Base-by-base conservation (phyloP, 2,329 filamentous ascomycete species). In the Xylaria hypoxylon region DNA sequence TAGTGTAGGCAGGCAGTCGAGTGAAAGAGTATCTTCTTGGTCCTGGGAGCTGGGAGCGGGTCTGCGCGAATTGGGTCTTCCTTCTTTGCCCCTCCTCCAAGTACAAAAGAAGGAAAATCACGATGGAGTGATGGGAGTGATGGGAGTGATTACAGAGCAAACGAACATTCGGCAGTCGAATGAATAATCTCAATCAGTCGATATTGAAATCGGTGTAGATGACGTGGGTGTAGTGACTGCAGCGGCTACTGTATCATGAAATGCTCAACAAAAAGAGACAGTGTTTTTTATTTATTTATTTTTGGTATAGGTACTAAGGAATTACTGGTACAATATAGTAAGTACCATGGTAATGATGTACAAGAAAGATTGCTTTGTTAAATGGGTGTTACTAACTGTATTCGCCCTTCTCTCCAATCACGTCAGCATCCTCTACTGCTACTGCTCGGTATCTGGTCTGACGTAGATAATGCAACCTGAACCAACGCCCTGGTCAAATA, bases 61-160 rank as follows among this genome's bases (percentile, higher is more conserved):
- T 67, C 64, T 67, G 56, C 56, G 64, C 31, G 31, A 50, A 59
- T 19, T 51, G 56, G 55, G 56, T 38, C 48, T 40, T n/a, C 17
- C 17, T 17, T 61, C 35, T 26, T 40, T 42, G 19, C 47, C 19
- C 38, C 53, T 15, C 52, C 40, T 35, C 26, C 24, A 10, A 40
- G 15, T 17, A 31, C 50, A 19, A 22, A 24, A 26, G 22, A 15
- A 33, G 38, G 24, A 5, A 28, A 28, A 15, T n/a, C 5, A 26
- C 7, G 22, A 40, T 38, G 35, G 13, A 10, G 19, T 26, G 31
- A 55, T 28, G 24, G 8, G 17, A 4, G 2, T 51, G 15, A 4
- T 6, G 26, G 22, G 11, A 10, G 22, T 48, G 40, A 50, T 38
- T 19, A 40, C 31, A 50, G 24, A 24, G 45, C 22, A 38, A 40